Evolutionary conservation across 2,329 filamentous ascomycete genomes (phyloP), one percentile per base, ranked within the genome.

Genomic region (Talaromyces funiculosus): DNA sequence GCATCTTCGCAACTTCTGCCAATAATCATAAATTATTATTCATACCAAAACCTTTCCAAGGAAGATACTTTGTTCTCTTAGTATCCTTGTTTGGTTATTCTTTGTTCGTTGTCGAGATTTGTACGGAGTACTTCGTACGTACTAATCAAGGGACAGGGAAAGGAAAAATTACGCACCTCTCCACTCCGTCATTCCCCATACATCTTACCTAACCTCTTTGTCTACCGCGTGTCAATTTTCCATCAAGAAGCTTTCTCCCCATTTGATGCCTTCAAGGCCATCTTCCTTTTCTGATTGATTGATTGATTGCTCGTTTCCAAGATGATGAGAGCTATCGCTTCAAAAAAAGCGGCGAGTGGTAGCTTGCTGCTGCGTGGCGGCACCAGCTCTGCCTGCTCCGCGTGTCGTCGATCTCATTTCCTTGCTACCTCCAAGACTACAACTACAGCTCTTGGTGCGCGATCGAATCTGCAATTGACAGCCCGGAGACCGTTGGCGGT

Each of bases 241-340:
- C 29, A 51, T 51, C 47, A 33, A 51, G 29, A 51, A 33, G 20
- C 14, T 18, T 18, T 47, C 43, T n/a, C 16, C 5, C 31, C 12
- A 16, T 35, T 49, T 47, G 22, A 53, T 54, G 35, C 54, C 38
- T 51, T 53, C 22, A 3, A 29, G 40, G 56, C 54, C 31, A 49
- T 54, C 20, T 22, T 47, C 31, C 31, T 47, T 29, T 54, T 51
- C 31, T 43, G 4, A 37, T 8, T 20, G 47, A 35, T 29, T 53
- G 9, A 42, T 47, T 47, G 22, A 47, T 26, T 47, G 22, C 43
- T 40, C 26, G 10, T 38, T 49, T 16, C 16, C 55, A 47, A 67
- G 65, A 76, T 76, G 74, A 68, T 76, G 63, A 72, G 74, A 66
- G 70, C 72, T 59, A 69, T 74, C 47, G 71, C 74, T 49, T 66